A percentile compares a stretch with the other conserved stretches of the same genome.
Evolutionary conservation across 2,329 filamentous ascomycete genomes (phyloP).

Genomic region (Stromatinia cepivora): DNA sequence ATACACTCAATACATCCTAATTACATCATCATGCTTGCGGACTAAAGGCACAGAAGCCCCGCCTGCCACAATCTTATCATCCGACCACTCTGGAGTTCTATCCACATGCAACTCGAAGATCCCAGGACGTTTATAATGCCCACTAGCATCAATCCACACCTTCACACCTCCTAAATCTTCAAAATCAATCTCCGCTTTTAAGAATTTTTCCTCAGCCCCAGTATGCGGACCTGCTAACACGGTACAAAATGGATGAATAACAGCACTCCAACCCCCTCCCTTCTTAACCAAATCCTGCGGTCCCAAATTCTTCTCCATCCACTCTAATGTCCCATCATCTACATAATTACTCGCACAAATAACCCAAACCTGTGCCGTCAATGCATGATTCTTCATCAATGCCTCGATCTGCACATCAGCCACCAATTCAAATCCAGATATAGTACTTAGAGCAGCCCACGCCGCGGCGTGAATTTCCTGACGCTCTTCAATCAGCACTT

Average conservation of each 20-base stretch:
- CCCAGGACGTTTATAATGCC: constrained; percentile 20
- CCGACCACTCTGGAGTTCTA: neutral
- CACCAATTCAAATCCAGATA: neutral
- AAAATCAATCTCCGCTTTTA: constrained; percentile 10
- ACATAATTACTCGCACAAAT: constrained; percentile 47
- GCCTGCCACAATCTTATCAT: neutral
- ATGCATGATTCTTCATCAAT: constrained; percentile 48
- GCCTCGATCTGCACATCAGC: constrained; percentile 43
- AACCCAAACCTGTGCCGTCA: constrained; percentile 49
- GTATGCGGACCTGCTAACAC: constrained; percentile 11
- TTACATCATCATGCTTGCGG: too few species aligned
- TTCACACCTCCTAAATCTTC: neutral
- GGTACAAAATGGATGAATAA: constrained; percentile 17
- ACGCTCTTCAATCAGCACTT: constrained; percentile 2
- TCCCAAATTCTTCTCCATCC: constrained; percentile 15
- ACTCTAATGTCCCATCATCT: constrained; percentile 45
- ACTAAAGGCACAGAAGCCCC: neutral
- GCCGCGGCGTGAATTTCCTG: constrained; percentile 1
- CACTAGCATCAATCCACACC: constrained; percentile 23
- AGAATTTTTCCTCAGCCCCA: constrained; percentile 5
- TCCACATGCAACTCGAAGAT: constrained; percentile 9
- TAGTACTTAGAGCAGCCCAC: neutral
- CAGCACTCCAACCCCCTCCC: constrained; percentile 10
- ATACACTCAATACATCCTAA: too few species aligned
- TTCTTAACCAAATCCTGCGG: constrained; percentile 3